Conservation (phyloP, 2,329 filamentous ascomycete genomes). For the Clarireedia monteithiana region DNA sequence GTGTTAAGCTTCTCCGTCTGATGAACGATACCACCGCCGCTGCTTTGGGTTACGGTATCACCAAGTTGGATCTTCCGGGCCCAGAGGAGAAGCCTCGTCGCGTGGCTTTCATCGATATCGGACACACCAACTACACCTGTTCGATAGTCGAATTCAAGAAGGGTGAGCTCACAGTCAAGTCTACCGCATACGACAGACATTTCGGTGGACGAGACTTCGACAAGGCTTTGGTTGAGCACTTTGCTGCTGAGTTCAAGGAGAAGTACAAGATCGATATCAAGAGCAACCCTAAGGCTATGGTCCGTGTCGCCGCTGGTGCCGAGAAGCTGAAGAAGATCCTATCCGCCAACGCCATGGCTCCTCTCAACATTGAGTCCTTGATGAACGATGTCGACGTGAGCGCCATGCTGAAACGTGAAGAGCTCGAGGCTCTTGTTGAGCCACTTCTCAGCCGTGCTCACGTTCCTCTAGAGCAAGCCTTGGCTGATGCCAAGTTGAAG, state of each 20-base stretch:
- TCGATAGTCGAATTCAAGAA: constrained; percentile 96
- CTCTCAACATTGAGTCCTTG: constrained; percentile 92
- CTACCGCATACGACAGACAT: constrained; percentile 88
- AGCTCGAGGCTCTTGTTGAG: constrained; percentile 85
- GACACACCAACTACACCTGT: constrained; percentile 91
- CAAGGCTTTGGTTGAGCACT: constrained; percentile 88
- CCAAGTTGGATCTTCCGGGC: constrained; percentile 84
- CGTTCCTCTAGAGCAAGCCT: constrained; percentile 76
- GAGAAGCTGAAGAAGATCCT: constrained; percentile 99
- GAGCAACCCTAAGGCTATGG: constrained; percentile 80
- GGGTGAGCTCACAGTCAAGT: constrained; percentile 89
- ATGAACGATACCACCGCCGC: constrained; percentile 98
- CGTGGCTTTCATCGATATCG: constrained; percentile 89
- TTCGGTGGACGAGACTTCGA: constrained; percentile 98
- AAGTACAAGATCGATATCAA: constrained; percentile 97
- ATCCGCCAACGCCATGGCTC: constrained; percentile 87
- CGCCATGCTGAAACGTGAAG: constrained; percentile 83
- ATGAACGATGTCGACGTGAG: constrained; percentile 97
- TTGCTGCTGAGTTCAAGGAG: constrained; percentile 91
- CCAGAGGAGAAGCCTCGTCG: constrained; percentile 87
- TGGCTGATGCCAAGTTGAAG: constrained; percentile 87
- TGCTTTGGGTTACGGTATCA: constrained; percentile 94
- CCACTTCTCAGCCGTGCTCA: constrained; percentile 70
- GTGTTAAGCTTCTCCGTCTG: constrained; percentile 82
- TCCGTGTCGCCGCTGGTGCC: constrained; percentile 78